These are phyloP conservation scores for Pleomassaria siparia DNA, from an alignment of 2,329 filamentous ascomycete genomes.

Conservation along the genomic window DNA sequence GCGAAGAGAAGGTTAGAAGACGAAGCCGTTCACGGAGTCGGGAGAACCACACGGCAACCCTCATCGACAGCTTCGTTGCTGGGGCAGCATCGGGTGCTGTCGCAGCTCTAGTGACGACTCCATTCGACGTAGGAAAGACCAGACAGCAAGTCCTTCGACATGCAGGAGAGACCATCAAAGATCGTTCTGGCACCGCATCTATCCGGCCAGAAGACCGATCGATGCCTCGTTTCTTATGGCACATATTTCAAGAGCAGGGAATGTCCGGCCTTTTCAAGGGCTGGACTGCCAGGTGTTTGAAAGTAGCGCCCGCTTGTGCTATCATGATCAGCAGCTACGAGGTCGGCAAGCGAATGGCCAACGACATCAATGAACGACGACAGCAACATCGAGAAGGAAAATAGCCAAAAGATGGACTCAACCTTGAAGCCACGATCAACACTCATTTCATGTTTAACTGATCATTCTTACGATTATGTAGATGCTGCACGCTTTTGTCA, in stretches of 20 bases:
- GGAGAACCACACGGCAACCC: constrained; percentile 74
- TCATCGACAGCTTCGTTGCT: constrained; percentile 85
- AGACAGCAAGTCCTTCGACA: constrained; percentile 82
- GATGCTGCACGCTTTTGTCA: neutral
- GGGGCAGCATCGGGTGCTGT: constrained; percentile 81
- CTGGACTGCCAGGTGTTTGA: constrained; percentile 87
- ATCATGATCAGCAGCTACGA: constrained; percentile 99
- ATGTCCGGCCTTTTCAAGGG: constrained; percentile 80
- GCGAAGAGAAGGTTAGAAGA: constrained; percentile 30
- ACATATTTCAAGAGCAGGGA: constrained; percentile 88
- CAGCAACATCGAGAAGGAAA: constrained; percentile 18
- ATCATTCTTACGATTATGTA: neutral
- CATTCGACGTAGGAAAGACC: constrained; percentile 97
- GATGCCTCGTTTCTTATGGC: constrained; percentile 82
- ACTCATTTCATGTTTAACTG: too few relatives aligned
- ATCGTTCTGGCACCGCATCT: constrained; percentile 43
- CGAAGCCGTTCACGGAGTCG: constrained; percentile 59
- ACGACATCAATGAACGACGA: constrained; percentile 67
- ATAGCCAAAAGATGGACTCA: neutral
- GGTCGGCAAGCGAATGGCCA: constrained; percentile 86
- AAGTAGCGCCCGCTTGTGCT: constrained; percentile 93
- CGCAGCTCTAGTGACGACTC: constrained; percentile 86
- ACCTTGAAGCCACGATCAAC: neutral
- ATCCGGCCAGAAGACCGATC: constrained; percentile 69
- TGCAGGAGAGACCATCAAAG: constrained; percentile 40